A percentile compares a stretch with the other conserved stretches of the same genome.
Evolutionary conservation across 2,329 filamentous ascomycete genomes (phyloP).

Genomic region (Periconia sp.): DNA sequence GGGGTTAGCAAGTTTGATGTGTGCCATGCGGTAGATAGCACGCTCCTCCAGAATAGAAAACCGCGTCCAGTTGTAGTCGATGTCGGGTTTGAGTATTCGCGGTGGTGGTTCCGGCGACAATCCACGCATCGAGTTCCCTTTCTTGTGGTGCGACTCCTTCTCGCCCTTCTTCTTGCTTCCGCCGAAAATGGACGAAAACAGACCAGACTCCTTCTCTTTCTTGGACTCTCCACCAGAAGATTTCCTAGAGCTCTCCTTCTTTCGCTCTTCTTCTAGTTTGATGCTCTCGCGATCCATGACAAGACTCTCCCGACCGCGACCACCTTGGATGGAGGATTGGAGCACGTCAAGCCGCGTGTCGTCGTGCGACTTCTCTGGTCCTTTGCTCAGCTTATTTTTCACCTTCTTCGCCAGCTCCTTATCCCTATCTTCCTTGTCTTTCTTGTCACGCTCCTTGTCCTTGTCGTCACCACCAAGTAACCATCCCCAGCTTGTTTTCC

Average conservation of each 20-base stretch:
- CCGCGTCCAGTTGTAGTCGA: conserved; percentile 95
- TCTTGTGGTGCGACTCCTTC: conserved; percentile 75
- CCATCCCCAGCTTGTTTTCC: conserved; percentile 88
- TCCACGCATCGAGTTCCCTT: conserved; percentile 71
- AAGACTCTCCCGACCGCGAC: conserved; percentile 76
- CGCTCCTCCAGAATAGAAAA: conserved; percentile 95
- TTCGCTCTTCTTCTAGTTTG: conserved; percentile 80
- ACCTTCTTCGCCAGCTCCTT: conserved; percentile 52
- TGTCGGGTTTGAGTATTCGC: conserved; percentile 77
- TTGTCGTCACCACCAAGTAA: conserved; percentile 72
- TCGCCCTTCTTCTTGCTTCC: conserved; percentile 87
- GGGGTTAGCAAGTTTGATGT: conserved; percentile 98
- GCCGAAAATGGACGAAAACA: conserved; percentile 94
- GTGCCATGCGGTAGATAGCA: conserved; percentile 97
- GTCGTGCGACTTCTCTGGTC: conserved; percentile 65
- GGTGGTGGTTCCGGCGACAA: conserved; percentile 78
- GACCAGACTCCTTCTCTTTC: conserved; percentile 84
- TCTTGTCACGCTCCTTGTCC: conserved; percentile 69
- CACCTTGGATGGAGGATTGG: conserved; percentile 81
- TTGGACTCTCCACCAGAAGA: conserved; percentile 68
- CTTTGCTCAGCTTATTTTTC: conserved; percentile 71
- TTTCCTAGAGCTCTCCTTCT: conserved; percentile 79
- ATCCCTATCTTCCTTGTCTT: conserved; percentile 49
- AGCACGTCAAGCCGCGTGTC: conserved; percentile 84
- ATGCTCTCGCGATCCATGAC: conserved; percentile 79